Evolutionary conservation across 1,139 yeast species (phyloP), one percentile per base, ranked within the genome.

Genomic region (Debaryomycetaceae sp.): DNA sequence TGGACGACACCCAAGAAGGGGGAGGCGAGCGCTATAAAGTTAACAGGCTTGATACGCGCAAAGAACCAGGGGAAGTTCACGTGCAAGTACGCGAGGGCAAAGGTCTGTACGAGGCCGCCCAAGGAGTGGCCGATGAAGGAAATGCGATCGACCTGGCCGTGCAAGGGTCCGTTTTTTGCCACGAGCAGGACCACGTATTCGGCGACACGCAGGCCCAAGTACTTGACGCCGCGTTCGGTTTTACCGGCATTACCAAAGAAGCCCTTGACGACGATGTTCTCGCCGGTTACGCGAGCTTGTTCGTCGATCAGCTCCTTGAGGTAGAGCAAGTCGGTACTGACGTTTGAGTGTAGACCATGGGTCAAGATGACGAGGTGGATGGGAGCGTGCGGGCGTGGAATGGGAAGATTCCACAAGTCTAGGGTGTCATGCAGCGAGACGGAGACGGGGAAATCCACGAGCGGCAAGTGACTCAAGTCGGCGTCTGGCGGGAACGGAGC

Each of bases 71-170:
- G 92, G 45, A 75, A 74, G 37, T 73, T 77, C 29, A 69, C 64
- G 27, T 75, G 69, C 21, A 81, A 67, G 47, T 85, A 85, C 0
- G 95, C 94, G 26, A 90, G 70, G 2, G 97, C 92, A 60, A 85
- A 90, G 0, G 92, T 74, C 52, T 90, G 97, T 3, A 81, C 78
- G 26, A 83, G 60, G 0, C 98, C 98, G 20, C 98, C 98, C 20
- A 90, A 58, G 0, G 97, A 87, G 52, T 90, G 98, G 1, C 90
- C 95, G 22, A 92, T 63, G 43, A 90, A 87, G 1, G 97, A 86
- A 3, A 90, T 76, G 41, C 72, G 76, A 1, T 51, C 48, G 2
- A 80, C 69, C 26, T 59, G 56, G 4, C 37, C 40, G 40, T 54
- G 30, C 27, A 50, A 52, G 34, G 33, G 34, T 18, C 52, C 53